Base-by-base conservation (phyloP, 192 early-diverging fungal genomes). In the Mortierella hygrophila region DNA sequence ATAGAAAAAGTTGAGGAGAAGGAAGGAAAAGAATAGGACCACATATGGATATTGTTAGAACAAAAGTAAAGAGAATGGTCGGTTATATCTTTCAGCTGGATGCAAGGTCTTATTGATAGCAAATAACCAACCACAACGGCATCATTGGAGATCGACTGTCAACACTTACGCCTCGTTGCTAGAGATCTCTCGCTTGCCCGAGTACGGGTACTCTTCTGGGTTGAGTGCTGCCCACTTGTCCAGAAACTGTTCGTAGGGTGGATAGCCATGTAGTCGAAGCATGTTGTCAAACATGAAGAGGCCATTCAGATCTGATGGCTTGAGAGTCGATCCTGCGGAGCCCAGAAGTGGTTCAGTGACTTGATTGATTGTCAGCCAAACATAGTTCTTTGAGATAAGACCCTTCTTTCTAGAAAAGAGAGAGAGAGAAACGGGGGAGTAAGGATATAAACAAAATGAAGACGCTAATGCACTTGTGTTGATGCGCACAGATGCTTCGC, bases 251-350 rank as follows among this genome's bases (percentile, higher is more conserved):
- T 91, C 91, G 54, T 89, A 91, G 23, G 91, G 91, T 35, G 77
- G 87, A 42, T 90, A 91, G 0, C 89, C 91, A 63, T 89, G 54
- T 26, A 89, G 75, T 11, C 81, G 72, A 15, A 91, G 84, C 83
- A 88, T 87, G 40, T 90, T 90, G 46, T 89, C 88, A 82, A 91
- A 90, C 74, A 88, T 82, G 42, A 91, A 87, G 10, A 91, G 37
- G 0, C 91, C 91, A 41, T 86, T 86, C 41, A 86, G 52, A 38
- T 86, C 79, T 29, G 75, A 55, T 16, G 82, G 89, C 37, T 89
- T 84, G 40, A 89, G 63, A 3, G 77, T 38, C 3, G 82, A 46
- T 7, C 65, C 26, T 11, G 63, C 83, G 0, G 38, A 57, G 29
- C 41, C 42, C 41, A 81, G 23, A 40, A 86, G 35, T 65, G 84